phyloP scores from a whole-genome alignment of 768 basidiomycete species.

The Kwoniella europaea region DNA sequence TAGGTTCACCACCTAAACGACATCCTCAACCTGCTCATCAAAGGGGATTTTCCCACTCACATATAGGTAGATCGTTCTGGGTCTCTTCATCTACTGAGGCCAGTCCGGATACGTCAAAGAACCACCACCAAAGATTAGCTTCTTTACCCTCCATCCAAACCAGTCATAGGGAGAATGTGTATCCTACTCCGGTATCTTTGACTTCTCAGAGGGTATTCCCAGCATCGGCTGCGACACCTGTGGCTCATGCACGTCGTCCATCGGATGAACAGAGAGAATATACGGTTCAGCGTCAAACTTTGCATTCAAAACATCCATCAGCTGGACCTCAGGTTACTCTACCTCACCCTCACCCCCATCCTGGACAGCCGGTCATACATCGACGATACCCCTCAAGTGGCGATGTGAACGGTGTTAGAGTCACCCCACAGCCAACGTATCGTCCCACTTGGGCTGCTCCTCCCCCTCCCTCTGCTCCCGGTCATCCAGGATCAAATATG shows the following conservation, averaged over 20 bases:
- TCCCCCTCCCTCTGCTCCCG: conserved; percentile 8
- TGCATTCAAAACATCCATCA: neutral
- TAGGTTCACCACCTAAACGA: conserved; percentile 3
- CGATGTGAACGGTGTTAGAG: neutral
- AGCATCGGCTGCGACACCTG: neutral
- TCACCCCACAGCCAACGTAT: neutral
- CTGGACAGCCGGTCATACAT: neutral
- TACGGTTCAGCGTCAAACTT: neutral
- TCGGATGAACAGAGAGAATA: neutral
- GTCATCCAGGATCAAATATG: neutral
- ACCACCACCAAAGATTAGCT: conserved; percentile 7
- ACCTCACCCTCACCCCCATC: neutral
- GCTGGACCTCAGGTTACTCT: neutral
- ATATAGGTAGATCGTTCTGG: conserved; percentile 3
- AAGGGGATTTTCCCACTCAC: neutral
- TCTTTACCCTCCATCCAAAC: conserved; percentile 3
- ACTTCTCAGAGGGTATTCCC: neutral
- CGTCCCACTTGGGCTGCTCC: conserved; percentile 3
- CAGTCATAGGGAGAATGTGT: conserved; percentile 1
- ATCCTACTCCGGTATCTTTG: conserved; percentile 15
- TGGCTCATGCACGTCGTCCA: neutral
- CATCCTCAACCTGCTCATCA: conserved; percentile 11
- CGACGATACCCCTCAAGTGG: conserved; percentile 11
- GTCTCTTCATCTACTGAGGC: neutral
- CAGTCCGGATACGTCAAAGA: neutral